Conservation (phyloP, 116 monocot genomes). For the Zostera marina region DNA sequence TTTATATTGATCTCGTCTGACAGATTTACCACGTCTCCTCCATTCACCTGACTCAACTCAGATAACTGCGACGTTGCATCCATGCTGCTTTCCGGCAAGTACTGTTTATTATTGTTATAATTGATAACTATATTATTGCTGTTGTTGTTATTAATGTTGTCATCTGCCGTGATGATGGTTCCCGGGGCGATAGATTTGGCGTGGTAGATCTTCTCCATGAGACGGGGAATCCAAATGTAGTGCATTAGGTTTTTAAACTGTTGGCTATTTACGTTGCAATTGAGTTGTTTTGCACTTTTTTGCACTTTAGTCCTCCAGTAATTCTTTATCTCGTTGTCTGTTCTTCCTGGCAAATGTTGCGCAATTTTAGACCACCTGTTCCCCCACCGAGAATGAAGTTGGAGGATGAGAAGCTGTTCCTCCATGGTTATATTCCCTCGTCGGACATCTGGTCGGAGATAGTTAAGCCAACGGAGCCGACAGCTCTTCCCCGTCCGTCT, state of each 20-base stretch:
- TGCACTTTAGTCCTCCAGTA: conserved; percentile 71
- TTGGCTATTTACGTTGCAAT: conserved; percentile 49
- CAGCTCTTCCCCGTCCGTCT: conserved; percentile 54
- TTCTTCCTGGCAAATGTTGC: conserved; percentile 61
- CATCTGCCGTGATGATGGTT: conserved; percentile 2
- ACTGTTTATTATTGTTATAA: too few species aligned
- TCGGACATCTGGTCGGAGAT: conserved; percentile 63
- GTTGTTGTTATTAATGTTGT: too few species aligned
- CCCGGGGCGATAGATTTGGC: conserved; percentile 14
- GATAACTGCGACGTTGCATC: conserved; percentile 6
- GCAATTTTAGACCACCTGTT: conserved; percentile 89
- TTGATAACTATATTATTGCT: too few species aligned
- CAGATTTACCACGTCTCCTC: neutral
- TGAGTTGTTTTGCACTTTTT: conserved; percentile 37
- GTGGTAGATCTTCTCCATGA: conserved; percentile 49
- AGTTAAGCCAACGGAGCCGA: conserved; percentile 79
- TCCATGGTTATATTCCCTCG: conserved; percentile 63
- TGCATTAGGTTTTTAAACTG: conserved; percentile 51
- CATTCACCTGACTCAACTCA: conserved; percentile 4
- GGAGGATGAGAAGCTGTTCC: conserved; percentile 75
- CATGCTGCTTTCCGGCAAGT: conserved; percentile 14
- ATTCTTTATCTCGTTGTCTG: conserved; percentile 89
- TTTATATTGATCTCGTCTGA: conserved; percentile 2
- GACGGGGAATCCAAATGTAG: conserved; percentile 58
- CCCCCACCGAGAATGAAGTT: conserved; percentile 63